phyloP scores from a whole-genome alignment of 148 eudicot species.

The Heliamphora exappendiculata region DNA sequence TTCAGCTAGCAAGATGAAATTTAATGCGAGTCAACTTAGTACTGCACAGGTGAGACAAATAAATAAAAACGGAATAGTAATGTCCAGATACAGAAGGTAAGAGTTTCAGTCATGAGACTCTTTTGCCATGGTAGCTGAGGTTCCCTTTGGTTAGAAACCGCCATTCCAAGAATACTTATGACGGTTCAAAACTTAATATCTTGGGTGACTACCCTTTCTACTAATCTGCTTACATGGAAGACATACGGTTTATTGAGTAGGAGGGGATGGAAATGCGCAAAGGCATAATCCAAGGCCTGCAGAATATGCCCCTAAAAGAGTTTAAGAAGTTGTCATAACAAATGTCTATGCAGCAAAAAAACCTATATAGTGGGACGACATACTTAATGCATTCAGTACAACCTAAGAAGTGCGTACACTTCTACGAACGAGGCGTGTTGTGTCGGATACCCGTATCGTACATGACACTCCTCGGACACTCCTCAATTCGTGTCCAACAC shows the following conservation, averaged over 20 bases:
- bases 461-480: no score
- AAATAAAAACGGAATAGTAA: background rate
- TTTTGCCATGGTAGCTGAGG: background rate
- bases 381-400: no score
- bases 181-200: background rate
- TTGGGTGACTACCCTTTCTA: background rate
- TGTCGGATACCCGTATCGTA: no score
- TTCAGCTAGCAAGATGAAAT: slow-evolving; percentile 47
- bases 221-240: background rate
- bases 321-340: background rate
- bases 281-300: background rate
- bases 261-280: no score
- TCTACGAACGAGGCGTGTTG: no score
- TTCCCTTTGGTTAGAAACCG: background rate
- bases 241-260: no score
- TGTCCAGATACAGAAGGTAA: background rate
- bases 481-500: no score
- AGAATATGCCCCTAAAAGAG: background rate
- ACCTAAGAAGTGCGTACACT: no score
- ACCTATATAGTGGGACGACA: no score
- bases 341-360: no score
- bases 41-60: background rate
- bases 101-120: background rate
- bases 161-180: background rate
- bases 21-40: background rate